phyloP scores from a whole-genome alignment of 352 stramenopile species.

The Phytophthora cactorum region DNA sequence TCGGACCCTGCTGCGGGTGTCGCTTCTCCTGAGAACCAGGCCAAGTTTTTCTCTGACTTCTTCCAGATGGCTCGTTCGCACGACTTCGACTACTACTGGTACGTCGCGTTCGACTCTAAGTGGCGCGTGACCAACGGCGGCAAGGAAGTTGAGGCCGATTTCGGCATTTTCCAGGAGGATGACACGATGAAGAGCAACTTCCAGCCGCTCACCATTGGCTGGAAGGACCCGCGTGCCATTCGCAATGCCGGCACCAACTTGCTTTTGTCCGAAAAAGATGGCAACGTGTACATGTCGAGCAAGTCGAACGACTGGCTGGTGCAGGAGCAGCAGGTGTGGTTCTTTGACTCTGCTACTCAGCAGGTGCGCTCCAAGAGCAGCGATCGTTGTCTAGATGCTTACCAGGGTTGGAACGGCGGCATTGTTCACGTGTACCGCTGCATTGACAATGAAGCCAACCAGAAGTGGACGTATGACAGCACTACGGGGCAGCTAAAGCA shows the following conservation, averaged over 20 bases:
- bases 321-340: conserved; percentile 69
- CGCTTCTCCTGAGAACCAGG: conserved; percentile 57
- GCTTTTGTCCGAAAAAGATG: conserved; percentile 47
- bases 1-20: conserved; percentile 34
- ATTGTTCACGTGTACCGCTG: conserved; percentile 68
- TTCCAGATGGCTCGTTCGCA: conserved; percentile 55
- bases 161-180: conserved; percentile 64
- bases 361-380: conserved; percentile 73
- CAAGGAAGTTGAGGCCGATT: conserved; percentile 67
- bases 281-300: conserved; percentile 45
- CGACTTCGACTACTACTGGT: conserved; percentile 81
- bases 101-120: conserved; percentile 67
- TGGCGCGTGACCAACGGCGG: conserved; percentile 58
- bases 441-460: conserved; percentile 58
- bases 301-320: conserved; percentile 57
- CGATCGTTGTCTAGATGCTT: conserved; percentile 70
- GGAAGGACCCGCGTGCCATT: conserved; percentile 35
- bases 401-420: conserved; percentile 52
- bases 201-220: conserved; percentile 41
- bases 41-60: conserved; percentile 76
- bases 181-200: conserved; percentile 69
- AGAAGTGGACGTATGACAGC: conserved; percentile 80
- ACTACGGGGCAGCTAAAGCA: no score
- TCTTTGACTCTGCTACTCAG: conserved; percentile 56
- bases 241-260: conserved; percentile 40